Base-by-base conservation (phyloP, 106 monocot species). In the Acanthochlamys bracteata region DNA sequence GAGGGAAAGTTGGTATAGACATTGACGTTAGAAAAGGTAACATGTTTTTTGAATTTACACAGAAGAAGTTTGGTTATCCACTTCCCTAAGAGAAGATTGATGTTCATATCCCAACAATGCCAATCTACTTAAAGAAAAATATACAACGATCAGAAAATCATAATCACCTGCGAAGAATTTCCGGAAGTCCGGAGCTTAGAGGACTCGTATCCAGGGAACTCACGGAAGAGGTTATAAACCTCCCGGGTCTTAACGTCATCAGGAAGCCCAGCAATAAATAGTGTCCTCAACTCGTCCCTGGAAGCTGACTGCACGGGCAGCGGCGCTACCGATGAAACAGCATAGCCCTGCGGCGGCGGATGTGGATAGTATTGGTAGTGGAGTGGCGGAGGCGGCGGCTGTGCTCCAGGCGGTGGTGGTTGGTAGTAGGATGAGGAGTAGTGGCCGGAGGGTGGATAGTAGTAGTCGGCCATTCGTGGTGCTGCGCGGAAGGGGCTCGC, bases 141-240 rank as follows among this genome's bases (percentile, higher is more conserved):
- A n/a, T n/a, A n/a, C n/a, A n/a, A n/a, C n/a, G n/a, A n/a, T n/a
- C n/a, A n/a, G n/a, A n/a, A n/a, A n/a, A n/a, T n/a, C n/a, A n/a
- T n/a, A n/a, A 46, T 46, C 0, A 60, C 60, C 60, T 60, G 60
- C 14, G 60, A 15, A 7, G 60, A 60, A 4, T 11, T 15, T 11
- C 60, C 60, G 24, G 60, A 26, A 39, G 39, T 60, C 16, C 26
- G 24, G 49, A 77, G 66, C 24, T 71, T 70, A 60, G 57, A 77
- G 20, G 71, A 65, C 41, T 71, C 10, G 66, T 60, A 77, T 10
- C 77, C 77, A 7, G 71, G 71, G 66, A 71, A 71, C 19, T 66
- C 71, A 11, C 66, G 66, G 53, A 77, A 77, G 60, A 77, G 71
- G 41, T 71, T 77, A 59, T 77, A 71, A 66, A 77, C 67, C 77